Evolutionary conservation across 352 stramenopile genomes (phyloP).

Genomic region (Phytopythium montanum): DNA sequence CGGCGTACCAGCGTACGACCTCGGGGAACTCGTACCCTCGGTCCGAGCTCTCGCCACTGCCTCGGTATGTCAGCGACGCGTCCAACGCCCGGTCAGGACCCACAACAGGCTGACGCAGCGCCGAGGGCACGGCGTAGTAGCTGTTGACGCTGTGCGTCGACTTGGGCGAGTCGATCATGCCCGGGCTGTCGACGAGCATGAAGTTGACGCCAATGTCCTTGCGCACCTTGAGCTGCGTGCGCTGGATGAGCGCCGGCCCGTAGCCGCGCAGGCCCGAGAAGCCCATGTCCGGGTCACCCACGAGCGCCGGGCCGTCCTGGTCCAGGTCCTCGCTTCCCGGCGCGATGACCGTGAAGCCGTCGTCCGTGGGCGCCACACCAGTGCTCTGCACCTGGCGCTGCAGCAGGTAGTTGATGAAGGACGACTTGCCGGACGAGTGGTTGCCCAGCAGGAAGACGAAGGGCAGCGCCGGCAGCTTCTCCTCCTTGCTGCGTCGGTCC

Average conservation of each 20-base stretch:
- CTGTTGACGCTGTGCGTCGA: constrained; percentile 56
- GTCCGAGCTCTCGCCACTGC: constrained; percentile 52
- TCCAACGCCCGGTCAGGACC: background rate
- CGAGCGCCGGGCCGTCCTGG: constrained; percentile 93
- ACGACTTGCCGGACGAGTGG: constrained; percentile 98
- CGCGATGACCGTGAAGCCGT: constrained; percentile 99
- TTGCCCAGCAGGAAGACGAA: constrained; percentile 99
- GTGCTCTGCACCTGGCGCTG: constrained; percentile 95
- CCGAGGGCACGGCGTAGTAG: constrained; percentile 38
- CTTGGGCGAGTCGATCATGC: constrained; percentile 98
- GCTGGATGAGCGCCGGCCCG: constrained; percentile 97
- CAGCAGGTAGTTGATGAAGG: constrained; percentile 99
- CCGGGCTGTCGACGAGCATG: constrained; percentile 98
- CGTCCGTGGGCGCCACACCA: constrained; percentile 99
- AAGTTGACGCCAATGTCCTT: constrained; percentile 93
- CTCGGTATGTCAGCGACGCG: constrained; percentile 28
- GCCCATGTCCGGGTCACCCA: constrained; percentile 98
- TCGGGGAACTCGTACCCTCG: constrained; percentile 98
- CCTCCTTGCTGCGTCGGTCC: constrained; percentile 87
- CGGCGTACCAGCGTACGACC: constrained; percentile 97
- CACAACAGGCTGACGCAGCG: constrained; percentile 16
- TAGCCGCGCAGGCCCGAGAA: constrained; percentile 96
- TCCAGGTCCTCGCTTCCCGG: constrained; percentile 95
- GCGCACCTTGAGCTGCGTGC: constrained; percentile 98
- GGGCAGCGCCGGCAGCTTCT: constrained; percentile 92